Evolutionary conservation across 2,329 filamentous ascomycete species (phyloP).

Genomic region (Ophiognomonia clavigignenti-juglandacearum): DNA sequence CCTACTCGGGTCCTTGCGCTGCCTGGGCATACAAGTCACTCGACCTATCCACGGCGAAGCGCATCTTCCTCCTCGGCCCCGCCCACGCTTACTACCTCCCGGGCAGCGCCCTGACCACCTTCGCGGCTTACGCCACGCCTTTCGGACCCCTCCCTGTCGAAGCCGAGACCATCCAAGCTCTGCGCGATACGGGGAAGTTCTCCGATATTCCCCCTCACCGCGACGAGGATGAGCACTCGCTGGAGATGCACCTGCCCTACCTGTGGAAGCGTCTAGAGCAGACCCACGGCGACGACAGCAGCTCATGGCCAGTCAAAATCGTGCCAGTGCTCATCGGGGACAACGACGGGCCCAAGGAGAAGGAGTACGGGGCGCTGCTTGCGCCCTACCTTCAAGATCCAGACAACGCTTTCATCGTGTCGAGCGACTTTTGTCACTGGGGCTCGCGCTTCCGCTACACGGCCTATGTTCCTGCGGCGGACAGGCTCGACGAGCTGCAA

Average conservation of each 20-base stretch:
- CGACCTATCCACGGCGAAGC: slow-evolving; percentile 76
- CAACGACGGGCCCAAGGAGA: slow-evolving; percentile 62
- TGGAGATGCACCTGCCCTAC: slow-evolving; percentile 96
- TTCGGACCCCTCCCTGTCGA: slow-evolving; percentile 69
- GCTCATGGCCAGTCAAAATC: slow-evolving; percentile 59
- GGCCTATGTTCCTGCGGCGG: slow-evolving; percentile 59
- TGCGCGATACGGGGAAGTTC: slow-evolving; percentile 51
- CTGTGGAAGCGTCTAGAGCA: slow-evolving; percentile 70
- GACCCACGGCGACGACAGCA: slow-evolving; percentile 36
- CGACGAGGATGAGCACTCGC: slow-evolving; percentile 83
- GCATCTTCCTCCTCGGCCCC: slow-evolving; percentile 87
- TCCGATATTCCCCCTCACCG: slow-evolving; percentile 57
- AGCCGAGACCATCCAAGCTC: slow-evolving; percentile 42
- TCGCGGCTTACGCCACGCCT: slow-evolving; percentile 67
- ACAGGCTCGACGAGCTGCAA: slow-evolving; percentile 33
- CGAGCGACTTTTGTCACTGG: slow-evolving; percentile 98
- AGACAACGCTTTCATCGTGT: slow-evolving; percentile 77
- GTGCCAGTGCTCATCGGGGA: slow-evolving; percentile 84
- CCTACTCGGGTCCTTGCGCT: slow-evolving; percentile 85
- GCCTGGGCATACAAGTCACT: slow-evolving; percentile 92
- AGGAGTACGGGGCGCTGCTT: slow-evolving; percentile 63
- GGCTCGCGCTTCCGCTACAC: slow-evolving; percentile 79
- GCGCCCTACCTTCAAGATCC: slow-evolving; percentile 73
- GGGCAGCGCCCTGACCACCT: slow-evolving; percentile 71
- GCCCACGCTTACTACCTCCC: slow-evolving; percentile 82